phyloP scores from a whole-genome alignment of 2,329 filamentous ascomycete genomes.

The Tolypocladium endophyticum region DNA sequence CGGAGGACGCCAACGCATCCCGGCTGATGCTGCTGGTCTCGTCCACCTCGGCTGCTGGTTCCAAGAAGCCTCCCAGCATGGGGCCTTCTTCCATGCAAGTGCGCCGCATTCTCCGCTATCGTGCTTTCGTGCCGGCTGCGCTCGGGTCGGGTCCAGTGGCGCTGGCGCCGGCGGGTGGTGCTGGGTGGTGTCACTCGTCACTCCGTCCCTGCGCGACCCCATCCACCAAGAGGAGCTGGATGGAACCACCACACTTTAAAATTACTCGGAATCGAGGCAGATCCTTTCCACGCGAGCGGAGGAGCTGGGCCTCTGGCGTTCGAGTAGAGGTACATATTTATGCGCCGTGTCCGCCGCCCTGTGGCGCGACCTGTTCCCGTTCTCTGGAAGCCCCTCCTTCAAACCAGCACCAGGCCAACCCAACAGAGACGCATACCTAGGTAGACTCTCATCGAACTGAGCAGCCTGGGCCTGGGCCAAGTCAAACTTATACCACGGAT shows the following conservation, averaged over 20 bases:
- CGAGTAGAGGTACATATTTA: not conserved
- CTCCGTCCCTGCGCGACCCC: not conserved
- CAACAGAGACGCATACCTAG: not conserved
- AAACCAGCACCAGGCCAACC: not conserved
- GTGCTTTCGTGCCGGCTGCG: not conserved
- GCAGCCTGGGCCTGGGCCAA: not conserved
- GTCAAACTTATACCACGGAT: not conserved
- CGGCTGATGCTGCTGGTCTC: not conserved
- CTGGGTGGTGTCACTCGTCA: not conserved
- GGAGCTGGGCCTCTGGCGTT: not conserved
- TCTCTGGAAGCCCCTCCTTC: not conserved
- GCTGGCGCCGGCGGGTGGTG: not conserved
- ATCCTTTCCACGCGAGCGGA: not conserved
- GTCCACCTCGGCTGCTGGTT: not conserved
- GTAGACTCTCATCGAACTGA: not conserved
- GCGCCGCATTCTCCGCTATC: not conserved
- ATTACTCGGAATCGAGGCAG: constrained; percentile 1
- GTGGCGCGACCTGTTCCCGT: not conserved
- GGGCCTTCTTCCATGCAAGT: not conserved
- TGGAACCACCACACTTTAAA: not conserved
- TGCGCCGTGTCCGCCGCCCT: not conserved
- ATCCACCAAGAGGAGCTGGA: not conserved
- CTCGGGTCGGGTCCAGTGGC: not conserved
- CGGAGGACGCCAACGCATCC: not conserved
- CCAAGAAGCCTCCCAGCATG: not conserved